These are phyloP conservation scores for Cyberlindnera euphorbiiphila DNA, from an alignment of 805 yeast species.

Conservation along the genomic window DNA sequence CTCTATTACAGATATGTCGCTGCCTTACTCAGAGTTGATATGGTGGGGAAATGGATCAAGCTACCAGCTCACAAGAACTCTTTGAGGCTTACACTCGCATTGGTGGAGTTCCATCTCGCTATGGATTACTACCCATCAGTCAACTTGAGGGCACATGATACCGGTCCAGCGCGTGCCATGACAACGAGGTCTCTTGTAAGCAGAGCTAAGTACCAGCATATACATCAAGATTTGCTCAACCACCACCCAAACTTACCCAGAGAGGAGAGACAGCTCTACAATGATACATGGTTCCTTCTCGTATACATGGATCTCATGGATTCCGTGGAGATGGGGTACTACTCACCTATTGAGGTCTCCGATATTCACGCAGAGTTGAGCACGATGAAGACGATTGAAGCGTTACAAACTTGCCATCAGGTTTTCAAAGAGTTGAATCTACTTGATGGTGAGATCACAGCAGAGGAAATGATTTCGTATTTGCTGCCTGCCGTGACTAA, in stretches of 20 bases:
- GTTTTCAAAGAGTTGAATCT: slow-evolving; percentile 1
- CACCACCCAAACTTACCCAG: slow-evolving; percentile 1
- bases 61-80: not conserved
- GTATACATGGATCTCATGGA: slow-evolving; percentile 3
- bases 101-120: slow-evolving; percentile 2
- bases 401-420: slow-evolving; percentile 2
- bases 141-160: not conserved
- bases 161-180: slow-evolving; percentile 1
- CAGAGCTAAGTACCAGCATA: not conserved
- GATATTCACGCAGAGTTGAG: not conserved
- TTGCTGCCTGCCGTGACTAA: not conserved
- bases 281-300: not conserved
- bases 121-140: not conserved
- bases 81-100: slow-evolving; percentile 1
- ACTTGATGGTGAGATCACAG: slow-evolving; percentile 5
- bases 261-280: slow-evolving; percentile 1
- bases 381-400: not conserved
- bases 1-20: slow-evolving; percentile 1
- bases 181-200: not conserved
- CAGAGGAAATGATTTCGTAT: slow-evolving; percentile 2
- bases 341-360: not conserved
- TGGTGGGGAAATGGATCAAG: not conserved
- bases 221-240: slow-evolving; percentile 2
- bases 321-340: not conserved
- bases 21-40: slow-evolving; percentile 2